Evolutionary conservation across 139 green algal species (phyloP).

Genomic region (Chlamydomonas schloesseri): DNA sequence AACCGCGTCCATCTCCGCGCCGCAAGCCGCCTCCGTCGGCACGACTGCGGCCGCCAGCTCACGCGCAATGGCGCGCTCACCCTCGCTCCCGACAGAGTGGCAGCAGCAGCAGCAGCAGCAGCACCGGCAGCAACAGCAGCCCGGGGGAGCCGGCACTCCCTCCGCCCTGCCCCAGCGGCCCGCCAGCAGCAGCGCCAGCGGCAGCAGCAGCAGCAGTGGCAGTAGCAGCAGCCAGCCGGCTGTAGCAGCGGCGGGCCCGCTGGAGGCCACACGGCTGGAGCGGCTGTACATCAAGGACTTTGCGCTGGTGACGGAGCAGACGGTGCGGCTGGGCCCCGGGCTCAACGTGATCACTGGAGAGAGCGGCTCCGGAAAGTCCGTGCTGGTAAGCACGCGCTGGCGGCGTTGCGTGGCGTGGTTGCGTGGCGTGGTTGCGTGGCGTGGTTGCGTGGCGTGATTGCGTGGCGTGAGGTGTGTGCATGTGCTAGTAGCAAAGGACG

Average conservation of each 20-base stretch:
- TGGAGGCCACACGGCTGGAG: conserved; percentile 9
- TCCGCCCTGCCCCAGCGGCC: no score
- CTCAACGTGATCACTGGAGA: conserved; percentile 92
- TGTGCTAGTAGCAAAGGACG: no score
- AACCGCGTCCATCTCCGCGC: neutral
- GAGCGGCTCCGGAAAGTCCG: conserved; percentile 89
- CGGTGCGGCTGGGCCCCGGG: conserved; percentile 75
- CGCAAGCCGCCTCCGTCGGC: neutral
- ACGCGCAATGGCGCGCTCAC: neutral
- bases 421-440: no score
- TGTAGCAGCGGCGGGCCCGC: neutral
- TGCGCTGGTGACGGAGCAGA: conserved; percentile 80
- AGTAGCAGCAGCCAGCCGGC: neutral
- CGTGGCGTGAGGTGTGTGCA: no score
- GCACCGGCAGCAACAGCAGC: neutral
- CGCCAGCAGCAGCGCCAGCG: neutral
- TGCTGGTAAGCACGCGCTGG: conserved; percentile 72
- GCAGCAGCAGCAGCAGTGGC: neutral
- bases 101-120: neutral
- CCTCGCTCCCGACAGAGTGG: neutral
- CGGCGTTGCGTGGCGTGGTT: no score
- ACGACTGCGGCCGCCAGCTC: neutral
- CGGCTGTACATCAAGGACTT: conserved; percentile 81
- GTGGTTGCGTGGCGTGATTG: no score
- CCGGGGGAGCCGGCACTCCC: no score